Conservation (phyloP, 805 yeast genomes). For the Limtongia smithiae region DNA sequence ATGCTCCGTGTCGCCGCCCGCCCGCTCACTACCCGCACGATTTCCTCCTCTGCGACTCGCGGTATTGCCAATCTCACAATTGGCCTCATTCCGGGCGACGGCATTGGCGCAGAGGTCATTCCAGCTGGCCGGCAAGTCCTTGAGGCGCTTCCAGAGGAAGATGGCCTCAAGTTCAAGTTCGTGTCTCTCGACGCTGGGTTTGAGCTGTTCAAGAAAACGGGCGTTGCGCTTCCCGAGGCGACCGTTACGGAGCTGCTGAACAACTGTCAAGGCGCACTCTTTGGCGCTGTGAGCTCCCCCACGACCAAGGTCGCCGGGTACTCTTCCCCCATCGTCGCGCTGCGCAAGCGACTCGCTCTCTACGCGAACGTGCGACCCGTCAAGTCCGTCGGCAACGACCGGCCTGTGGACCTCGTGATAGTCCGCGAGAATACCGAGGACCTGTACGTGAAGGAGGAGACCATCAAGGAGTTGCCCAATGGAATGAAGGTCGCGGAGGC, state of each 20-base stretch:
- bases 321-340: constrained; percentile 98
- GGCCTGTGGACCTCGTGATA: constrained; percentile 94
- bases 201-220: constrained; percentile 90
- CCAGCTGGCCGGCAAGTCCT: constrained; percentile 88
- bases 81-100: constrained; percentile 94
- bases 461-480: constrained; percentile 54
- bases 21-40: background rate
- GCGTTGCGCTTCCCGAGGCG: constrained; percentile 90
- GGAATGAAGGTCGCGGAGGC: constrained; percentile 96
- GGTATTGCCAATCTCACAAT: constrained; percentile 28
- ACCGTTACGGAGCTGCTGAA: constrained; percentile 73
- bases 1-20: too few species aligned
- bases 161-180: constrained; percentile 77
- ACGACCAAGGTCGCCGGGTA: constrained; percentile 91
- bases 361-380: constrained; percentile 98
- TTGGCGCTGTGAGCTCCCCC: constrained; percentile 96
- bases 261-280: constrained; percentile 94
- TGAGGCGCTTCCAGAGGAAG: constrained; percentile 73
- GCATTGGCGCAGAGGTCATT: constrained; percentile 95
- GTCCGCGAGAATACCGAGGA: constrained; percentile 99
- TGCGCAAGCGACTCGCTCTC: constrained; percentile 89
- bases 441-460: constrained; percentile 92
- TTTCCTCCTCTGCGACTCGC: background rate
- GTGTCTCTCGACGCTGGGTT: constrained; percentile 90
- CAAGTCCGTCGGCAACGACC: constrained; percentile 82